Base-by-base conservation (phyloP, 805 yeast species). In the Naumovozyma dairenensis region DNA sequence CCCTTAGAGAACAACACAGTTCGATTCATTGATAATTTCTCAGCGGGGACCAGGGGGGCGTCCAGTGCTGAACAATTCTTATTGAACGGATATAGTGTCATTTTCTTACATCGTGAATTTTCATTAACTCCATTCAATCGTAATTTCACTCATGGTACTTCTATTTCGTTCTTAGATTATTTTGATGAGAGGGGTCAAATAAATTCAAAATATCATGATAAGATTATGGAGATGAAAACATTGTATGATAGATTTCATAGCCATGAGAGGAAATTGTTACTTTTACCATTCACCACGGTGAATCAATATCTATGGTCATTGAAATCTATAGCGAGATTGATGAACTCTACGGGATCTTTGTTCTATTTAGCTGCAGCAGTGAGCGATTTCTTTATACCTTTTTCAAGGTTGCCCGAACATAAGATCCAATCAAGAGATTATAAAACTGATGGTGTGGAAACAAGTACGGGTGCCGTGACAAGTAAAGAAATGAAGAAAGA, bases 21-120 rank as follows among this genome's bases (percentile, higher is more conserved):
- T 5, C 63, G 99, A 34, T 92, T 92, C 59, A 86, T 92, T 49
- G 99, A 92, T 59, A 92, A 92, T 53, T 92, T 92, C 57, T 78
- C 92, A 43, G 97, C 97, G 16, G 99, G 99, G 16, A 92, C 96
- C 0, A 73, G 99, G 58, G 99, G 98, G 36, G 94, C 98, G 4
- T 77, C 95, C 0, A 79, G 93, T 25, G 95, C 97, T 4, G 98
- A 92, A 57, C 80, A 83, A 52, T 84, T 89, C 46, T 62, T 92
- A 34, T 83, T 80, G 36, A 64, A 72, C 36, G 95, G 86, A 1
- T 92, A 92, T 51, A 89, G 95, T 10, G 98, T 92, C 24, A 80
- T 92, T 21, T 92, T 92, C 51, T 60, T 92, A 26, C 94, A 92
- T 57, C 67, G 99, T 29, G 96, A 92, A 57, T 89, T 85, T 58